Conservation (phyloP, 1,284 basidiomycete species). For the Pholiota adiposa region DNA sequence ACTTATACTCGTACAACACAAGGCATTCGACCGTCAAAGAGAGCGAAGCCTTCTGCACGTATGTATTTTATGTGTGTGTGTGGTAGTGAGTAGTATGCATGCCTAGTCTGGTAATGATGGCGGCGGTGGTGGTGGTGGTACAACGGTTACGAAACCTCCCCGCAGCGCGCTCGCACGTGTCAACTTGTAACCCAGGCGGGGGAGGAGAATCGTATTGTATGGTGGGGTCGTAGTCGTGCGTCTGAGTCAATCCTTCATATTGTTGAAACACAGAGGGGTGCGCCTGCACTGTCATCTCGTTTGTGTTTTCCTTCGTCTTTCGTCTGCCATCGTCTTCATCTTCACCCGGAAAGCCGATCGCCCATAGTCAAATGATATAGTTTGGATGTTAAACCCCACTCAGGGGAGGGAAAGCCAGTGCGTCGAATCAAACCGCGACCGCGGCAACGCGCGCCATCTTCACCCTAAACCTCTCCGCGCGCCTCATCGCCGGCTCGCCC, state of each 20-base stretch:
- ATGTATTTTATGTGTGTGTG: neutral
- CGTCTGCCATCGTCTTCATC: too few species aligned
- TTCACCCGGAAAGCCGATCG: too few species aligned
- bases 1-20: too few species aligned
- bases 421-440: neutral
- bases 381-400: neutral
- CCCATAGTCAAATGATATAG: neutral
- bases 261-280: too few species aligned
- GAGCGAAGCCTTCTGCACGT: neutral
- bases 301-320: neutral
- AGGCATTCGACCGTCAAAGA: neutral
- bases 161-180: slow-evolving; percentile 6
- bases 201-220: neutral
- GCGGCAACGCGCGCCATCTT: slow-evolving; percentile 1
- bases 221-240: neutral
- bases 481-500: neutral
- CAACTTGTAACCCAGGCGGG: neutral
- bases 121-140: too few species aligned
- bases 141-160: slow-evolving; percentile 4
- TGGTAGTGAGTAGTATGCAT: neutral
- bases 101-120: too few species aligned
- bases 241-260: too few species aligned
- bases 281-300: too few species aligned
- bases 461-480: slow-evolving; percentile 4
- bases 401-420: too few species aligned